Evolutionary conservation across 805 yeast species (phyloP).

Genomic region (Osmozyma mogii): DNA sequence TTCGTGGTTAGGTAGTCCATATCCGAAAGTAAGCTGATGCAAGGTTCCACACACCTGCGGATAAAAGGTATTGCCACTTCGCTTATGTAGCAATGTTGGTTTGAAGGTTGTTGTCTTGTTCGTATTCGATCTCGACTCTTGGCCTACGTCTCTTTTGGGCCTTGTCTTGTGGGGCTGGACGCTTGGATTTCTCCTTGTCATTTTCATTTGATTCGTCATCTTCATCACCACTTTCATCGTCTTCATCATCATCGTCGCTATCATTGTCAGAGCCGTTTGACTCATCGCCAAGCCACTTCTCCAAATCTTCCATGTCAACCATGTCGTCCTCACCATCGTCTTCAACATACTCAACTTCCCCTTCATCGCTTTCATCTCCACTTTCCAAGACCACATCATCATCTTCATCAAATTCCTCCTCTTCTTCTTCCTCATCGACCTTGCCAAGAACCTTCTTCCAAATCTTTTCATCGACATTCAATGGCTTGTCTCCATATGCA

Average conservation of each 20-base stretch:
- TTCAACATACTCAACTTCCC: constrained; percentile 84
- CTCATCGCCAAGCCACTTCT: constrained; percentile 64
- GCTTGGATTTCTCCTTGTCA: constrained; percentile 15
- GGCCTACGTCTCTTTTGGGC: constrained; percentile 55
- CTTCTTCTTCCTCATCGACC: constrained; percentile 48
- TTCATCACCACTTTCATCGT: constrained; percentile 28
- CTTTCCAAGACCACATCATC: constrained; percentile 43
- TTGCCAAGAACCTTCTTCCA: constrained; percentile 90
- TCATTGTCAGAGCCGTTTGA: constrained; percentile 31
- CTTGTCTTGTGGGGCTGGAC: constrained; percentile 25
- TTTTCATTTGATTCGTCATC: constrained; percentile 19
- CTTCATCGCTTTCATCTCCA: constrained; percentile 34
- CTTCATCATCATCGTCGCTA: constrained; percentile 23
- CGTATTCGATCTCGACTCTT: constrained; percentile 77
- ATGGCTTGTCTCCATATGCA: constrained; percentile 96
- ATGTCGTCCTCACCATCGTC: constrained; percentile 85
- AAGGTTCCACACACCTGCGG: too few species aligned
- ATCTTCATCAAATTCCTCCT: constrained; percentile 53
- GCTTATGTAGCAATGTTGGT: constrained; percentile 25
- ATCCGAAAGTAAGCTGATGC: too few species aligned
- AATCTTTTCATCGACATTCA: constrained; percentile 90
- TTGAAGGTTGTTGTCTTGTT: constrained; percentile 43
- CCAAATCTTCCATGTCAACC: constrained; percentile 89
- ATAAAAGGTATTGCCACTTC: too few species aligned
- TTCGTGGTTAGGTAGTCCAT: too few species aligned